phyloP scores from a whole-genome alignment of 2,329 filamentous ascomycete genomes.

The Sclerotinia sclerotiorum region DNA sequence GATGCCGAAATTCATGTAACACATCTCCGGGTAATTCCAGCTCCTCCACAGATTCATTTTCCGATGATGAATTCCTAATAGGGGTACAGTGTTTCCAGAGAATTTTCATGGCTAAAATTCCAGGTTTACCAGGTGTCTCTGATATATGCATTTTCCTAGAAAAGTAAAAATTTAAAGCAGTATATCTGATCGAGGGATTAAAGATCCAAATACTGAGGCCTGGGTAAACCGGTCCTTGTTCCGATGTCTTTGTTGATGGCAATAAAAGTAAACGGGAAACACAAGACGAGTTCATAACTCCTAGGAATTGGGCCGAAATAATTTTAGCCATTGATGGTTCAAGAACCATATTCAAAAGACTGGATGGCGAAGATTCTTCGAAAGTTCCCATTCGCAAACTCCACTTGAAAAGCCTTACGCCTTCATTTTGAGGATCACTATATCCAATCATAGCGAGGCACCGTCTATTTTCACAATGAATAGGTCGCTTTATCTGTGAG shows the following conservation, averaged over 20 bases:
- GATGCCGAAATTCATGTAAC: slow-evolving; percentile 46
- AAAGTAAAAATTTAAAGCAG: not conserved
- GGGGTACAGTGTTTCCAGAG: slow-evolving; percentile 32
- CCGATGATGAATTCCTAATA: slow-evolving; percentile 27
- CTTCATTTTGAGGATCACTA: slow-evolving; percentile 33
- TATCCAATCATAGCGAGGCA: slow-evolving; percentile 30
- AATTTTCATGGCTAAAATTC: slow-evolving; percentile 35
- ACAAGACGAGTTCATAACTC: slow-evolving; percentile 23
- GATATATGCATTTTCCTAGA: not conserved
- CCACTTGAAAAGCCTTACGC: slow-evolving; percentile 39
- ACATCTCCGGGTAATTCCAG: slow-evolving; percentile 53
- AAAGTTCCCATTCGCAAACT: slow-evolving; percentile 16
- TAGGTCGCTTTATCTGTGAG: not conserved
- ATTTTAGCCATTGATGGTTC: slow-evolving; percentile 28
- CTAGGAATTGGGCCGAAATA: slow-evolving; percentile 28
- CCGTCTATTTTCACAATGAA: not conserved
- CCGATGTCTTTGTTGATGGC: not conserved
- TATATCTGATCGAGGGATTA: slow-evolving; percentile 17
- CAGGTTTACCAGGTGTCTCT: not conserved
- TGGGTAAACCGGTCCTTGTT: not conserved
- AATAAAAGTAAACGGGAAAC: slow-evolving; percentile 15
- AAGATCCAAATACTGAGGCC: slow-evolving; percentile 9
- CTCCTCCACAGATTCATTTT: slow-evolving; percentile 50
- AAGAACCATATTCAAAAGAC: not conserved
- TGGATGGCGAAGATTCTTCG: not conserved